Base-by-base conservation (phyloP, 805 yeast genomes). In the Cyberlindnera subsufficiens region DNA sequence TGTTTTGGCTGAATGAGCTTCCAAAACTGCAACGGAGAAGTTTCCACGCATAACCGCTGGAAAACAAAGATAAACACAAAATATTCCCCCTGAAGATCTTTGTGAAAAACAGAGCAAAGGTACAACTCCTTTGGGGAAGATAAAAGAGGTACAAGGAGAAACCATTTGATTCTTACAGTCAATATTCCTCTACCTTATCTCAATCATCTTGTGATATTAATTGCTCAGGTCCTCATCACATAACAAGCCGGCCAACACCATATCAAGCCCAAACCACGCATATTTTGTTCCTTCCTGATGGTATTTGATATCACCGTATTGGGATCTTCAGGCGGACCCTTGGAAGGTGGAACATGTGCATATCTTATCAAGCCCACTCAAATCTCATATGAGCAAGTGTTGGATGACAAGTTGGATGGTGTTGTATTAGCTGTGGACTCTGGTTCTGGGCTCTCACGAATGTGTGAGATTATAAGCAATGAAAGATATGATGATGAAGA, bases 321-420 rank as follows among this genome's bases (percentile, higher is more conserved):
- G 47, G 96, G 96, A 6, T 75, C 86, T 19, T 75, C 86, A 3
- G 96, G 96, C 6, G 96, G 96, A 2, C 96, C 96, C 0, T 57
- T 80, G 11, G 93, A 86, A 29, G 75, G 80, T 6, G 65, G 71
- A 15, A 86, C 84, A 4, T 86, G 91, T 49, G 71, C 86, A 3
- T 74, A 80, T 45, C 63, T 89, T 41, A 51, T 89, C 16, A 84
- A 86, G 54, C 80, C 88, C 0, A 54, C 71, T 3, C 33, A 54
- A 6, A 43, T 71, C 3, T 50, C 73, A 1, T 80, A 75, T 55
- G 44, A 49, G n/a, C 60, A 65, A 10, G 64, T 72, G 22, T 50
- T 65, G 5, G 45, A 50, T 10, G 37, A 56, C 13, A 45, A 54
- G 3, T 42, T 59, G 9, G 40, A 56, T 3, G 62, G 68, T 33